These are phyloP conservation scores for Protomyces gravidus DNA, from an alignment of 1,139 yeast species.

Conservation along the genomic window DNA sequence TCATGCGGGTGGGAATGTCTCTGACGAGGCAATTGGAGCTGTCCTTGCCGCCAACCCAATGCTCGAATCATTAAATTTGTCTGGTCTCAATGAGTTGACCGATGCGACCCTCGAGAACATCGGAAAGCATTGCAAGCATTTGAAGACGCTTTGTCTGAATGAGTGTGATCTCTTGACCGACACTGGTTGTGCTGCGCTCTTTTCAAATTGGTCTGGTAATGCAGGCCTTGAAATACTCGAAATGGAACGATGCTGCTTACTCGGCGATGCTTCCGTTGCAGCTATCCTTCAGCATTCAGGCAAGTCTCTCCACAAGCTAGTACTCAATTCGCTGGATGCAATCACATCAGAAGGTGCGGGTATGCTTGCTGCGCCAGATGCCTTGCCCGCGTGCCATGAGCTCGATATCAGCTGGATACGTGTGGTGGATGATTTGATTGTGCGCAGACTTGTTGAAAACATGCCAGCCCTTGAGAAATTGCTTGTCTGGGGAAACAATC, in stretches of 20 bases:
- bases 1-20: conserved; percentile 32
- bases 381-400: conserved; percentile 8
- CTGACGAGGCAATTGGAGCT: conserved; percentile 31
- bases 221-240: conserved; percentile 61
- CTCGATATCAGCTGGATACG: conserved; percentile 29
- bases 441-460: conserved; percentile 14
- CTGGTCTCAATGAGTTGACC: conserved; percentile 53
- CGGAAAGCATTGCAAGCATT: conserved; percentile 54
- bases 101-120: conserved; percentile 69
- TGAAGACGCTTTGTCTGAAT: conserved; percentile 57
- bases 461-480: conserved; percentile 20
- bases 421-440: conserved; percentile 27
- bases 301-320: conserved; percentile 61
- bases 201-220: conserved; percentile 52
- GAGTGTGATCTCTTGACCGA: conserved; percentile 75
- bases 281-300: conserved; percentile 63
- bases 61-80: conserved; percentile 50
- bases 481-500: conserved; percentile 29
- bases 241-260: conserved; percentile 59
- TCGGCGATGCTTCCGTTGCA: conserved; percentile 60
- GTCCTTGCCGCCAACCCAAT: conserved; percentile 40
- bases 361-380: conserved; percentile 39
- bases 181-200: conserved; percentile 58
- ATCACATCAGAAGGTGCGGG: conserved; percentile 53
- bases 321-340: conserved; percentile 64